These are phyloP conservation scores for Pichia sp. DNA, from an alignment of 1,139 yeast species.

Conservation along the genomic window DNA sequence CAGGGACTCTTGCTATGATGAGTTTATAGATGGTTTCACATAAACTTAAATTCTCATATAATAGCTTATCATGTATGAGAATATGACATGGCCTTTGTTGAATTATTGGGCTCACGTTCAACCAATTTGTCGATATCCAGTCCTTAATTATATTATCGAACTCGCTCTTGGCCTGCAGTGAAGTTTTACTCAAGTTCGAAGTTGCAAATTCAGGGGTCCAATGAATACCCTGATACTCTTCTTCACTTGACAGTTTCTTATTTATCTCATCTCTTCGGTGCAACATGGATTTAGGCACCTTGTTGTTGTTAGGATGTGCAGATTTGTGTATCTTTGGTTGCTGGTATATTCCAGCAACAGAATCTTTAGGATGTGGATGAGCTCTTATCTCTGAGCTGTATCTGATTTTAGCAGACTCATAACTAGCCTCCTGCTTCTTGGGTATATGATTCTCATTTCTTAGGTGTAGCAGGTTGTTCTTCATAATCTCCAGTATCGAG, in stretches of 20 bases:
- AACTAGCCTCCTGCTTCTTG: not conserved
- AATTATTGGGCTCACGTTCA: slow-evolving; percentile 19
- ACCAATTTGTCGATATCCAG: slow-evolving; percentile 26
- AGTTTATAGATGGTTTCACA: slow-evolving; percentile 17
- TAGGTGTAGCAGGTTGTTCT: slow-evolving; percentile 5
- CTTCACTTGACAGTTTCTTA: not conserved
- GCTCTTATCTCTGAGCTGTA: slow-evolving; percentile 7
- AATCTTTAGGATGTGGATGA: slow-evolving; percentile 6
- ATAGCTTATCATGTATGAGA: slow-evolving; percentile 27
- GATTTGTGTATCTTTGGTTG: slow-evolving; percentile 6
- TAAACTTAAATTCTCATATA: slow-evolving; percentile 21
- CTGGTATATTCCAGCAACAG: slow-evolving; percentile 10
- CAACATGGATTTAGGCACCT: slow-evolving; percentile 12
- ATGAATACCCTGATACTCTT: not conserved
- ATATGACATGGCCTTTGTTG: slow-evolving; percentile 26
- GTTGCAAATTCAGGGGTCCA: slow-evolving; percentile 15
- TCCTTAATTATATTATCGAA: slow-evolving; percentile 26
- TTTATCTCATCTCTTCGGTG: not conserved
- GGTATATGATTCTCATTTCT: not conserved
- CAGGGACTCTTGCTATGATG: slow-evolving; percentile 1
- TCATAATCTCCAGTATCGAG: slow-evolving; percentile 6
- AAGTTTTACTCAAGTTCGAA: slow-evolving; percentile 14
- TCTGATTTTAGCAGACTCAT: not conserved
- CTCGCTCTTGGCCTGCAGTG: slow-evolving; percentile 21
- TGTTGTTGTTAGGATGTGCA: not conserved